These are phyloP conservation scores for Cystobasidiaceae sp. DNA, from an alignment of 1,284 basidiomycete species.

Conservation along the genomic window DNA sequence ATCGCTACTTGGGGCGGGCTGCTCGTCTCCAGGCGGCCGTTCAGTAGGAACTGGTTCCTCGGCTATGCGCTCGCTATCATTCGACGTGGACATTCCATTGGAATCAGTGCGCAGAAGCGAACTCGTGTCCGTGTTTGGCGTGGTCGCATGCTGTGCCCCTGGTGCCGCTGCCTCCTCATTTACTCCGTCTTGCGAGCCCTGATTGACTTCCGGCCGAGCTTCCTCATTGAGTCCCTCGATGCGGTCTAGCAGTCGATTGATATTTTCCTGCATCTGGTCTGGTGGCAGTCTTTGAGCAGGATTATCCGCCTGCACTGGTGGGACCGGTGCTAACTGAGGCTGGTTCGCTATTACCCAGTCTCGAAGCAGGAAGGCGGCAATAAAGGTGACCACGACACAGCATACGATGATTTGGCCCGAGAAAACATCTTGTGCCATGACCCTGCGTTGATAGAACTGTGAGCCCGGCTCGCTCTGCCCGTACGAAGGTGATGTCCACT, in stretches of 20 bases:
- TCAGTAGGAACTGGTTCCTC: no score
- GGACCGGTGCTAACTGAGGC: slow-evolving; percentile 67
- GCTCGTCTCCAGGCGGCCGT: no score
- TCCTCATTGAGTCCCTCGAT: background rate
- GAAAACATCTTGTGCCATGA: slow-evolving; percentile 74
- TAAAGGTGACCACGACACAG: slow-evolving; percentile 75
- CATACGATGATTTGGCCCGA: slow-evolving; percentile 90
- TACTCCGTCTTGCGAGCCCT: background rate
- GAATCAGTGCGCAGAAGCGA: no score
- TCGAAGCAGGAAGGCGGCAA: slow-evolving; percentile 80
- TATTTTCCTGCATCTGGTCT: background rate
- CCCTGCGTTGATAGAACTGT: slow-evolving; percentile 45
- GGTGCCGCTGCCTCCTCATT: slow-evolving; percentile 40
- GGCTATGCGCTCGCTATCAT: no score
- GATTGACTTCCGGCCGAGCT: background rate
- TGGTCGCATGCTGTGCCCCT: no score
- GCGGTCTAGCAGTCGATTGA: background rate
- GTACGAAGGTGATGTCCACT: no score
- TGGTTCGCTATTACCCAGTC: slow-evolving; percentile 95
- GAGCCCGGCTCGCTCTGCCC: no score
- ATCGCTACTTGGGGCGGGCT: no score
- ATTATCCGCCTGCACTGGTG: slow-evolving; percentile 31
- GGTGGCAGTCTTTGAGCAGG: background rate
- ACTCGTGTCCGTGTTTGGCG: no score
- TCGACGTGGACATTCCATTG: no score